Conservation (phyloP, 306 rosid genomes). For the Albizia julibrissin region DNA sequence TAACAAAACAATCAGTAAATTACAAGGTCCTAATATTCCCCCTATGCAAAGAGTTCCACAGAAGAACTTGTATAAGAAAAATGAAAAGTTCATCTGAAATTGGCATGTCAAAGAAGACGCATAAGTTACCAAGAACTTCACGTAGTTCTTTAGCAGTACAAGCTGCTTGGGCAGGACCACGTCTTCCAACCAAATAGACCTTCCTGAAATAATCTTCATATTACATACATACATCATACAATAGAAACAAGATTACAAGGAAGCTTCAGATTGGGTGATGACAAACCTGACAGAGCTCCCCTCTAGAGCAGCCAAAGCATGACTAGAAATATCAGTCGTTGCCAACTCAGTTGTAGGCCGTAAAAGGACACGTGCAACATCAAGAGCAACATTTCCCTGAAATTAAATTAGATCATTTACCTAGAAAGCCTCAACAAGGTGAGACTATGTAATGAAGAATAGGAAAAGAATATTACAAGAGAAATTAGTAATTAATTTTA, state of each 20-base stretch:
- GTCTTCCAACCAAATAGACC: slow-evolving; percentile 93
- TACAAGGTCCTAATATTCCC: not conserved
- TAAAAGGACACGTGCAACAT: slow-evolving; percentile 85
- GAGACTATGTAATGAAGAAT: slow-evolving; percentile 26
- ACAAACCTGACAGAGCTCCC: slow-evolving; percentile 81
- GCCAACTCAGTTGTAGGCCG: slow-evolving; percentile 72
- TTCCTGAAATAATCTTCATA: slow-evolving; percentile 52
- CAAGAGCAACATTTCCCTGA: slow-evolving; percentile 98
- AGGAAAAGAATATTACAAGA: not conserved
- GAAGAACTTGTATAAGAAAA: slow-evolving; percentile 20
- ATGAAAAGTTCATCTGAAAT: not conserved
- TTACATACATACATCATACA: slow-evolving; percentile 19
- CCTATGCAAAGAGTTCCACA: slow-evolving; percentile 13
- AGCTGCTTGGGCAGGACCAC: slow-evolving; percentile 98
- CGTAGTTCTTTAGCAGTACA: slow-evolving; percentile 94
- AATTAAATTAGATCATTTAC: slow-evolving; percentile 29
- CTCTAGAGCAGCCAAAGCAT: slow-evolving; percentile 77
- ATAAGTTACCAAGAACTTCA: slow-evolving; percentile 80
- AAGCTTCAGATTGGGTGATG: slow-evolving; percentile 21
- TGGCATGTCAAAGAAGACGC: slow-evolving; percentile 14
- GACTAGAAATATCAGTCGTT: slow-evolving; percentile 79
- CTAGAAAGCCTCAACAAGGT: slow-evolving; percentile 14
- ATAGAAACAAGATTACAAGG: slow-evolving; percentile 15
- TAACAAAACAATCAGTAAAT: not conserved
- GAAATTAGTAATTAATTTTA: not conserved